These are phyloP conservation scores for Colletotrichum tanaceti DNA, from an alignment of 2,329 filamentous ascomycete species.

Conservation along the genomic window DNA sequence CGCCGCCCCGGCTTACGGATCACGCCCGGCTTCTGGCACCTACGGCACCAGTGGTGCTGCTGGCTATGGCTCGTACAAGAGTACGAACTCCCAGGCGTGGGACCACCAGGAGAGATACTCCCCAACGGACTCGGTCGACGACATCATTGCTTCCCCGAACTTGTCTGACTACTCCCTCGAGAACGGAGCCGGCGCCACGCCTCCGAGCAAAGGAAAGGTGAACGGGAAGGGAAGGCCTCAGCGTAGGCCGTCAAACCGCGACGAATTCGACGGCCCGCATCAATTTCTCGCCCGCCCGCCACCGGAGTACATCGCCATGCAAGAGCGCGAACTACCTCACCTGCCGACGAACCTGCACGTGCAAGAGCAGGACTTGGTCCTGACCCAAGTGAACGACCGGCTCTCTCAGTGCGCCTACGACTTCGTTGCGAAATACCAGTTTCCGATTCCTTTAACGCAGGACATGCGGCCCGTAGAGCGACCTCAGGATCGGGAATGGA, in stretches of 20 bases:
- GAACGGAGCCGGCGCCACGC: slow-evolving; percentile 56
- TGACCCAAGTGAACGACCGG: slow-evolving; percentile 84
- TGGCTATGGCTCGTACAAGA: slow-evolving; percentile 54
- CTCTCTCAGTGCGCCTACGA: slow-evolving; percentile 88
- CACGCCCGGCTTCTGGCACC: slow-evolving; percentile 56
- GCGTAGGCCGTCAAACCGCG: slow-evolving; percentile 80
- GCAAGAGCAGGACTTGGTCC: slow-evolving; percentile 85
- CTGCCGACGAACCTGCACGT: slow-evolving; percentile 85
- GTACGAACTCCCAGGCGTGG: slow-evolving; percentile 57
- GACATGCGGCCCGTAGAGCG: slow-evolving; percentile 82
- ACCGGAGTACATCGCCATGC: slow-evolving; percentile 76
- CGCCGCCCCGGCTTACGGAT: slow-evolving; percentile 52
- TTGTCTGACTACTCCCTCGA: slow-evolving; percentile 71
- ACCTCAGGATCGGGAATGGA: slow-evolving; percentile 86
- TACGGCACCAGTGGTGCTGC: slow-evolving; percentile 48
- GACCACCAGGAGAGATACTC: slow-evolving; percentile 64
- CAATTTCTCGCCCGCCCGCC: slow-evolving; percentile 82
- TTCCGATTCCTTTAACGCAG: slow-evolving; percentile 84
- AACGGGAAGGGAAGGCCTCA: slow-evolving; percentile 66
- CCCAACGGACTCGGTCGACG: slow-evolving; percentile 68
- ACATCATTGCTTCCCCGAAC: slow-evolving; percentile 68
- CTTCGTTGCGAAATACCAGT: slow-evolving; percentile 91
- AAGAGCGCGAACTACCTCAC: slow-evolving; percentile 83
- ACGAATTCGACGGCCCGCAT: slow-evolving; percentile 90
- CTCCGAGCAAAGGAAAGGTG: slow-evolving; percentile 58